phyloP scores from a whole-genome alignment of 495 filamentous ascomycete genomes.

The Aspergillus egyptiacus region DNA sequence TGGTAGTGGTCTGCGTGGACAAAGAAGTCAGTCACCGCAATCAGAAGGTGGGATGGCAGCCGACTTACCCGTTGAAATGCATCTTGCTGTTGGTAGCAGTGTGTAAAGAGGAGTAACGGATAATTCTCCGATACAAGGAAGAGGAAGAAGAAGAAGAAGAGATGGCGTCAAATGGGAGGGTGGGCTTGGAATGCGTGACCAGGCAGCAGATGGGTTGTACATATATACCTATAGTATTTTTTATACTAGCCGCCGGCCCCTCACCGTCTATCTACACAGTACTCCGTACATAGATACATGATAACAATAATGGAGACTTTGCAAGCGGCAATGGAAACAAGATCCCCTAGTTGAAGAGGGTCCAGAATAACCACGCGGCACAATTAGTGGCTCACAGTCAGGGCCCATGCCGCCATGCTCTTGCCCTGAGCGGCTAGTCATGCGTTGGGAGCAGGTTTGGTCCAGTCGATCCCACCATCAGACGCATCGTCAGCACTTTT shows the following conservation, averaged over 20 bases:
- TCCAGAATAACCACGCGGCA: slow-evolving; percentile 1
- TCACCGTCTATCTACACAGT: slow-evolving; percentile 2
- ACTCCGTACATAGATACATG: too few species aligned
- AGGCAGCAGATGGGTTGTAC: neutral
- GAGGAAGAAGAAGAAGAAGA: neutral
- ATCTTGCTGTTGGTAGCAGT: neutral
- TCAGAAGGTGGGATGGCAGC: neutral
- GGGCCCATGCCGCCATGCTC: neutral
- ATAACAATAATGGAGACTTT: neutral
- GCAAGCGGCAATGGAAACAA: slow-evolving; percentile 11
- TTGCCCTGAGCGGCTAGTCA: slow-evolving; percentile 5
- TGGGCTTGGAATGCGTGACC: neutral
- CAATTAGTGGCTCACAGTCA: slow-evolving; percentile 1
- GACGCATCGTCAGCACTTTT: neutral
- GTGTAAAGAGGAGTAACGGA: neutral
- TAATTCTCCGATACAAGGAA: neutral
- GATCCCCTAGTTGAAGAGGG: too few species aligned
- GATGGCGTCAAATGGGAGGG: neutral
- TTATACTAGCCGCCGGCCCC: neutral
- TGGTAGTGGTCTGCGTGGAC: neutral
- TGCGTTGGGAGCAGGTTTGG: neutral
- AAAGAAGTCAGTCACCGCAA: neutral
- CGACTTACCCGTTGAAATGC: neutral
- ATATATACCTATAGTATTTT: neutral
- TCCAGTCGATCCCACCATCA: neutral